Evolutionary conservation across 2,329 filamentous ascomycete genomes (phyloP), one percentile per base, ranked within the genome.

Genomic region (Neofusicoccum cordaticola): DNA sequence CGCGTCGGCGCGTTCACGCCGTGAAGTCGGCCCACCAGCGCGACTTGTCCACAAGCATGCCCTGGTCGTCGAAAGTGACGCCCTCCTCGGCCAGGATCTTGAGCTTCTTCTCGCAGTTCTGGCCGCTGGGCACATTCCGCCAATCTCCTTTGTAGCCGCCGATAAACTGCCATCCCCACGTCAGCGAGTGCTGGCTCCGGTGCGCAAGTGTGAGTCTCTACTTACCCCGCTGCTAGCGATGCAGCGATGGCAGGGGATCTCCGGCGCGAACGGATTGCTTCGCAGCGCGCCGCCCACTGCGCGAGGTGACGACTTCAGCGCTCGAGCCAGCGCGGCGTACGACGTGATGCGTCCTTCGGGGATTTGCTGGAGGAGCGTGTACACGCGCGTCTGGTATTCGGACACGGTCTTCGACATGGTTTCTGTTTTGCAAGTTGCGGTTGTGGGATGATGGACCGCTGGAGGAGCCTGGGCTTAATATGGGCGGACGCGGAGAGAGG

Each of bases 171-270:
- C 41, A 27, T 52, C 52, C 9, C 12, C 35, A 27, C 3, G 42
- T 66, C 37, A 67, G 57, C 65, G 9, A 19, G 19, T 15, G 41
- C 53, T 11, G 35, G 22, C 34, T 4, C 34, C 12, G 44, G 7
- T 11, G 22, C 39, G 3, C 2, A 37, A 9, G 4, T 22, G n/a
- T 3, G 15, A 9, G 7, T 7, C 17, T n/a, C n/a, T n/a, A 70
- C 79, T 76, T n/a, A 83, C 82, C 12, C 90, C 88, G 60, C 88
- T 88, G 45, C 87, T 88, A 5, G 90, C 90, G 52, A 96, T 85
- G 22, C 94, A 89, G 9, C 92, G 85, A 76, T 96, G 92, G 69
- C 92, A 96, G 1, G 92, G 92, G 4, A 94, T 89, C 39, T 86
- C 84, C 0, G 92, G 92, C 13, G 92, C 92, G 71, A 94, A 96